Percentiles rank a stretch among this genome's conserved stretches.
These are phyloP conservation scores for Teratosphaeria nubilosa DNA, from an alignment of 2,329 filamentous ascomycete genomes.

Conservation along the genomic window DNA sequence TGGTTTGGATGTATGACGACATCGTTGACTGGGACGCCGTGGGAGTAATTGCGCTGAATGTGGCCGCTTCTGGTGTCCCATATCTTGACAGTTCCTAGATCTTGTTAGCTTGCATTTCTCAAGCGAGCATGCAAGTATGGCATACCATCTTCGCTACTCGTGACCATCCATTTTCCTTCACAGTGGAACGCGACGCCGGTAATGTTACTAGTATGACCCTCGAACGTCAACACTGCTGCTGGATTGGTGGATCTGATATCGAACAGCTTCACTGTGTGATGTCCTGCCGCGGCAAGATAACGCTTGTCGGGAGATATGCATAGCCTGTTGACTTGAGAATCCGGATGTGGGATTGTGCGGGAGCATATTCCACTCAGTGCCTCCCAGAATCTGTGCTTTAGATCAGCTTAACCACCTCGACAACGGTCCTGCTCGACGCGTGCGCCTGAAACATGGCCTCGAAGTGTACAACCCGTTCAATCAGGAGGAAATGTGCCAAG, in stretches of 20 bases:
- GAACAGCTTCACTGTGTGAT: conserved; percentile 90
- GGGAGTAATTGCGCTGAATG: conserved; percentile 86
- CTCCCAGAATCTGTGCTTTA: conserved; percentile 74
- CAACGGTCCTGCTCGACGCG: background rate
- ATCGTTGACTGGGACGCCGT: conserved; percentile 84
- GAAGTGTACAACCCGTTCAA: background rate
- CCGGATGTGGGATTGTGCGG: conserved; percentile 92
- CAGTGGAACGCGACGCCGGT: conserved; percentile 97
- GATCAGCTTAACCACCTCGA: background rate
- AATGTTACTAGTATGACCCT: conserved; percentile 91
- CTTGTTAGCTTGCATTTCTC: background rate
- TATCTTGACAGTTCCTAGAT: conserved; percentile 69
- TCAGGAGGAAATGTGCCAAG: background rate
- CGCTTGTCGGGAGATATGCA: conserved; percentile 98
- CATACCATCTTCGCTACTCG: conserved; percentile 78
- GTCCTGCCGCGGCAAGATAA: conserved; percentile 72
- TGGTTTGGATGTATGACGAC: conserved; percentile 99
- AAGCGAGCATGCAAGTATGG: background rate
- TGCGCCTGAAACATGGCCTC: background rate
- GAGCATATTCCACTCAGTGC: conserved; percentile 95
- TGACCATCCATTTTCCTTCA: conserved; percentile 99
- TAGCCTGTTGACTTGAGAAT: conserved; percentile 95
- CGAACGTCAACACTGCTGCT: conserved; percentile 83
- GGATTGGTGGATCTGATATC: conserved; percentile 98
- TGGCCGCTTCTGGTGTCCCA: conserved; percentile 84